Evolutionary conservation across 345 rosid species (phyloP).

Genomic region (Pistacia vera): DNA sequence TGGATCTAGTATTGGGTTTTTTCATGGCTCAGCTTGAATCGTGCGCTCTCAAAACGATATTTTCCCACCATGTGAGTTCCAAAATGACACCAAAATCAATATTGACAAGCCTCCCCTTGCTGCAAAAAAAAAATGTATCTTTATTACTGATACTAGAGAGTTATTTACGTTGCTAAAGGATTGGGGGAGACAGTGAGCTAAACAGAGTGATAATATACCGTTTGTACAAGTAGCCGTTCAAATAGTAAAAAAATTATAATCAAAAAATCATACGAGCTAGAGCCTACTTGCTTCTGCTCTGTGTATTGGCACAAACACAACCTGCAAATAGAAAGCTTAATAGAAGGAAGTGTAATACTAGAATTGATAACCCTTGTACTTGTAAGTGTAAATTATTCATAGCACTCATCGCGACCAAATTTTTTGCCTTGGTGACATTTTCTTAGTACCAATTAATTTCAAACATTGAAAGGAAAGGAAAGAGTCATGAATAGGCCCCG

Average conservation of each 20-base stretch:
- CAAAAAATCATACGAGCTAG: slow-evolving; percentile 7
- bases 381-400: neutral
- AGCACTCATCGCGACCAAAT: neutral
- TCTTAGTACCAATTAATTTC: neutral
- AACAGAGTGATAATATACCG: neutral
- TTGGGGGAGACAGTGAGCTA: neutral
- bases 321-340: slow-evolving; percentile 41
- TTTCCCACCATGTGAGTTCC: slow-evolving; percentile 97
- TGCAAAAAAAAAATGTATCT: slow-evolving; percentile 44
- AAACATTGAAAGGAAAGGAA: neutral
- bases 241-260: slow-evolving; percentile 16
- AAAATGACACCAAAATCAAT: slow-evolving; percentile 97
- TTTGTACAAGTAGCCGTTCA: neutral
- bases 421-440: neutral
- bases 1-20: slow-evolving; percentile 95
- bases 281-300: slow-evolving; percentile 79
- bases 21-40: slow-evolving; percentile 98
- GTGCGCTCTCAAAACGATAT: slow-evolving; percentile 97
- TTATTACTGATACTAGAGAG: neutral
- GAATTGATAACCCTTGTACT: neutral
- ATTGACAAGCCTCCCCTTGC: slow-evolving; percentile 91
- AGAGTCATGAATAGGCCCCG: neutral
- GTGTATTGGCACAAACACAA: slow-evolving; percentile 90
- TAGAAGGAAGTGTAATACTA: neutral
- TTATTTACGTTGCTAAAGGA: neutral